Evolutionary conservation across 2,329 filamentous ascomycete species (phyloP).

Genomic region (Fusarium verrucosum): DNA sequence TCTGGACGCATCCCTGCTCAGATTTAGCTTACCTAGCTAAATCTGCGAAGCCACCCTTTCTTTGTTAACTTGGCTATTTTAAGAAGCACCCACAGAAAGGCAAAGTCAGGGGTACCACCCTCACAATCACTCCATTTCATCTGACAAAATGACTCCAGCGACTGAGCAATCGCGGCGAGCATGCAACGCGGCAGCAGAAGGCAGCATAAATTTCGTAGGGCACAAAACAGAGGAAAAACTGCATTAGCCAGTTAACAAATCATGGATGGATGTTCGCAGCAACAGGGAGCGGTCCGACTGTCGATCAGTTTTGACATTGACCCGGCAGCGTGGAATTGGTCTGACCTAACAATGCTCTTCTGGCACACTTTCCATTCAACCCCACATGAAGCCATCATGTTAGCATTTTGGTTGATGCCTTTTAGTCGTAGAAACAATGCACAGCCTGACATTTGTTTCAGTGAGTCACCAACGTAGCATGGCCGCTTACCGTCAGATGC

Average conservation of each 20-base stretch:
- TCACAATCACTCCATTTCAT: constrained; percentile 24
- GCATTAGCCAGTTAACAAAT: constrained; percentile 11
- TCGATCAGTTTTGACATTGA: constrained; percentile 34
- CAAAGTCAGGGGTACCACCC: constrained; percentile 46
- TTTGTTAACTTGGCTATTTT: constrained; percentile 41
- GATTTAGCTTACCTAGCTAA: constrained; percentile 23
- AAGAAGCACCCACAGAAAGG: constrained; percentile 37
- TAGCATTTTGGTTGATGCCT: constrained; percentile 6
- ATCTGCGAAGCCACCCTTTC: constrained; percentile 14
- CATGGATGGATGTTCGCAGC: constrained; percentile 27
- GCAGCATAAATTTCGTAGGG: constrained; percentile 2
- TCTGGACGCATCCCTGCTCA: constrained; percentile 31
- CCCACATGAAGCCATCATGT: constrained; percentile 29
- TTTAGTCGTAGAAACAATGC: constrained; percentile 9
- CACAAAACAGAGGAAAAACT: constrained; percentile 8
- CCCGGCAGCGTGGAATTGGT: constrained; percentile 21
- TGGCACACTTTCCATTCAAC: constrained; percentile 9
- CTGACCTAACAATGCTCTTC: constrained; percentile 9
- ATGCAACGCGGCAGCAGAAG: neutral
- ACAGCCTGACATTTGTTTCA: constrained; percentile 28
- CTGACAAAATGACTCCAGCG: constrained; percentile 10
- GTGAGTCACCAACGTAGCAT: constrained; percentile 15
- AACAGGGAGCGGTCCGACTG: constrained; percentile 42
- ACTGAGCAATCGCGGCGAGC: neutral
- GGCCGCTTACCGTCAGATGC: constrained; percentile 34